Evolutionary conservation across 345 rosid species (phyloP).

Genomic region (Bruguiera gymnorhiza): DNA sequence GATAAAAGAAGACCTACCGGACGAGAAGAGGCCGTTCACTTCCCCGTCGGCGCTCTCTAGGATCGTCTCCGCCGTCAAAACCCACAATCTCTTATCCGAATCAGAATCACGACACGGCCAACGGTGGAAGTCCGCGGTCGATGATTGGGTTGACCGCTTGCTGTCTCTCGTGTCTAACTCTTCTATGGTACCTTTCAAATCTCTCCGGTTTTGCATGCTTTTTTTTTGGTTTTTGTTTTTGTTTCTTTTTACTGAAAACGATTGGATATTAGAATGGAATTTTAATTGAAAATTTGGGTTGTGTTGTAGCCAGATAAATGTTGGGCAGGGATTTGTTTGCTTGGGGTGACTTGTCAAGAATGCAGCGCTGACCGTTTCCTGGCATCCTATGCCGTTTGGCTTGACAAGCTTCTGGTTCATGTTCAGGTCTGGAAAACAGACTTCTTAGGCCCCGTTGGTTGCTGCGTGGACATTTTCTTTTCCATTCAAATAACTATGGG

Average conservation of each 20-base stretch:
- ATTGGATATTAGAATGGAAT: not conserved
- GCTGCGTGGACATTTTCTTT: too few species aligned
- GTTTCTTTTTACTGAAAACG: not conserved
- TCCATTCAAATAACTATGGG: too few species aligned
- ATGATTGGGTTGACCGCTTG: slow-evolving; percentile 62
- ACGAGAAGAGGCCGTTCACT: slow-evolving; percentile 47
- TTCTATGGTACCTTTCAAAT: slow-evolving; percentile 36
- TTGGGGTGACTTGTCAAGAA: slow-evolving; percentile 75
- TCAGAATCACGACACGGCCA: slow-evolving; percentile 19
- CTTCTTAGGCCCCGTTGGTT: too few species aligned
- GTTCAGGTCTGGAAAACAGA: slow-evolving; percentile 45
- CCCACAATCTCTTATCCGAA: slow-evolving; percentile 57
- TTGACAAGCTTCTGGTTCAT: slow-evolving; percentile 47
- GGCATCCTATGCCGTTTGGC: slow-evolving; percentile 59
- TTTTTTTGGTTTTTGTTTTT: not conserved
- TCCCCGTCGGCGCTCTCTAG: slow-evolving; percentile 40
- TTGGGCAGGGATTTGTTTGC: slow-evolving; percentile 70
- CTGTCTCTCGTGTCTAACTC: slow-evolving; percentile 40
- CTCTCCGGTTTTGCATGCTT: not conserved
- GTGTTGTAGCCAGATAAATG: slow-evolving; percentile 75
- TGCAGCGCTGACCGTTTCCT: slow-evolving; percentile 69
- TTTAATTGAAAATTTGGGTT: not conserved
- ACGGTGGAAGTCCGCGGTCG: slow-evolving; percentile 61
- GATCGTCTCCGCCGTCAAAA: slow-evolving; percentile 41
- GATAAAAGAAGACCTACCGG: slow-evolving; percentile 55